Base-by-base conservation (phyloP, 768 basidiomycete genomes). In the Sarcomyxa edulis region DNA sequence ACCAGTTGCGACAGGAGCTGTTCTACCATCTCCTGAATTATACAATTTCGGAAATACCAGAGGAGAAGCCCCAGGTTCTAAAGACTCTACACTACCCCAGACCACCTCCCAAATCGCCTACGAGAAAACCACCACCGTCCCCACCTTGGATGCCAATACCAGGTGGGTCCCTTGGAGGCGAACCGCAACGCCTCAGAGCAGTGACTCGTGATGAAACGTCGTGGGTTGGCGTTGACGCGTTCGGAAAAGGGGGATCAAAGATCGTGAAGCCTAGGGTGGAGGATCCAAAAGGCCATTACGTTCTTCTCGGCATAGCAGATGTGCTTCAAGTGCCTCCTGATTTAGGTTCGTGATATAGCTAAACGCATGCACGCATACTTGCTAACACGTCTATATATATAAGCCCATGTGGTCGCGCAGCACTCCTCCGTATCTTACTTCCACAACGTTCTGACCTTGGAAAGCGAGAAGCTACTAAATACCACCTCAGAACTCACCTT, bases 11-110 rank as follows among this genome's bases (percentile, higher is more conserved):
- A 37, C 93, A 96, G 52, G 84, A 94, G 52, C 72, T 99, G 37
- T 82, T 97, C 52, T 98, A 98, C 57, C 96, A 98, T 59, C 62
- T 97, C 31, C 69, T 98, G 48, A 96, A 98, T 59, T 79, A 79
- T 56, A 77, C 85, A 5, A 55, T 96, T 21, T 49, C 58, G 11
- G 67, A 77, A 20, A 60, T 68, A 4, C 50, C 62, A 3, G 59
- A 72, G 21, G 52, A 65, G 7, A 49, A 62, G 15, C 55, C 65
- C 7, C 55, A 62, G 28, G 64, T 68, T 7, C 69, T 74, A 46
- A 45, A 71, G 44, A 91, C 89, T 2, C 65, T 91, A 5, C 81
- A 81, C 51, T 92, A 70, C 53, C 89, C 90, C n/a, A 72, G 68
- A 20, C 61, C 60, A 26, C 62, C 66, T 3, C 48, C 71, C n/a